Percentiles rank a stretch among this genome's conserved stretches.
phyloP scores from a whole-genome alignment of 371 early-diverging fungal species.

The Mortierella sp. region DNA sequence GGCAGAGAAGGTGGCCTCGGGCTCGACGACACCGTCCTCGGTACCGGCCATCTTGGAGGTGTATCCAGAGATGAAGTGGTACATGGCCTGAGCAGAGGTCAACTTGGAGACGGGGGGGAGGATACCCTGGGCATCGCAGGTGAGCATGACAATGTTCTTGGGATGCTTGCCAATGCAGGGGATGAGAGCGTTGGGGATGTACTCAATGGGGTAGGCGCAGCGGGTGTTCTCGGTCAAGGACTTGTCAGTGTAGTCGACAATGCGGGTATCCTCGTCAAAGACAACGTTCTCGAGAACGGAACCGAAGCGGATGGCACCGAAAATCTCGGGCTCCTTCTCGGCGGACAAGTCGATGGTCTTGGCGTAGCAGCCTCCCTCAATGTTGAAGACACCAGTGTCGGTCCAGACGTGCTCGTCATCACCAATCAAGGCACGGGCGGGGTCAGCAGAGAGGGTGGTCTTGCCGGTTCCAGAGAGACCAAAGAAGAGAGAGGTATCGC shows the following conservation, averaged over 20 bases:
- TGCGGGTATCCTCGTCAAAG: conserved; percentile 82
- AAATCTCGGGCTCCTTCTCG: conserved; percentile 98
- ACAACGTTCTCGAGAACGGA: conserved; percentile 96
- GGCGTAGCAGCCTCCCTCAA: conserved; percentile 99
- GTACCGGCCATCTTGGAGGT: conserved; percentile 96
- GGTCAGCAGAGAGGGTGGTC: conserved; percentile 97
- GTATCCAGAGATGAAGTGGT: conserved; percentile 96
- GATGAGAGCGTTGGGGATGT: conserved; percentile 95
- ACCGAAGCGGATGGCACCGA: conserved; percentile 94
- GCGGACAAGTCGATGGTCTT: conserved; percentile 94
- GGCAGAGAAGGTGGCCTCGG: conserved; percentile 94
- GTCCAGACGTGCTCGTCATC: conserved; percentile 99
- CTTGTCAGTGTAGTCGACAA: conserved; percentile 88
- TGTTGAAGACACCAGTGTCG: conserved; percentile 95
- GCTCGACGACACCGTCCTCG: conserved; percentile 95
- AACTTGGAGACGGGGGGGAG: conserved; percentile 95
- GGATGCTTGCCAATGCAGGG: conserved; percentile 96
- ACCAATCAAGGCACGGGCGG: conserved; percentile 93
- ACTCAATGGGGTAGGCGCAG: conserved; percentile 96
- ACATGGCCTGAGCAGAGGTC: conserved; percentile 93
- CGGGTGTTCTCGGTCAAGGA: conserved; percentile 96
- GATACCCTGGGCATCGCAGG: conserved; percentile 98
- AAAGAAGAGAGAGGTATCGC: conserved; percentile 97
- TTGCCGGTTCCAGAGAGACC: conserved; percentile 98
- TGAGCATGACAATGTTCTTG: conserved; percentile 94